phyloP scores from a whole-genome alignment of 139 green algal genomes.

The Closterium sp. region DNA sequence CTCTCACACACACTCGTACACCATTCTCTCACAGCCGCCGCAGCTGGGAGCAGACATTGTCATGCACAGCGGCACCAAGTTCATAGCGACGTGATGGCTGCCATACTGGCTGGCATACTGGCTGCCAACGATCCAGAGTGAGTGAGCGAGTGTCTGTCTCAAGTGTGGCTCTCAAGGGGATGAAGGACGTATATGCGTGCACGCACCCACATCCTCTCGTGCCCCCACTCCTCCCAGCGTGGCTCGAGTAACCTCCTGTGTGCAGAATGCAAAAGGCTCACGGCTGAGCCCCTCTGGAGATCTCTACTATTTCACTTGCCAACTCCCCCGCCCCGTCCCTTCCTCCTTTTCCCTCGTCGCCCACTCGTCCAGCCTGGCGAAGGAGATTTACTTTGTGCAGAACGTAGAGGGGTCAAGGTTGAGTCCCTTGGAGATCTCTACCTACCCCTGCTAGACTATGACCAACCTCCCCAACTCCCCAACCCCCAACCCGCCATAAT shows the following conservation, averaged over 20 bases:
- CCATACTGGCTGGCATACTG: conserved; percentile 60
- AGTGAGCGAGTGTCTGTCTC: too few relatives aligned
- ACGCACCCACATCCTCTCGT: not conserved
- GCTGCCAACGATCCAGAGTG: conserved; percentile 21
- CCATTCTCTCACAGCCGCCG: too few relatives aligned
- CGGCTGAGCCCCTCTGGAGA: conserved; percentile 78
- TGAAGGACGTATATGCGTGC: not conserved
- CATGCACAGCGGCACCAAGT: conserved; percentile 59
- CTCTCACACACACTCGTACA: too few relatives aligned
- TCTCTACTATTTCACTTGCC: not conserved
- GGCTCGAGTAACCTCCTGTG: conserved; percentile 71
- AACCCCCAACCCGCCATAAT: not conserved
- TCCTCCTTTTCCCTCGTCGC: not conserved
- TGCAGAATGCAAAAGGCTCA: conserved; percentile 89
- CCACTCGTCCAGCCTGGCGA: conserved; percentile 24
- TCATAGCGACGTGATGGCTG: not conserved
- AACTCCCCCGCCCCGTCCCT: not conserved
- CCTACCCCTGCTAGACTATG: not conserved
- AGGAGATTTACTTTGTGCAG: conserved; percentile 79
- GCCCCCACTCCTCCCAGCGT: conserved; percentile 6
- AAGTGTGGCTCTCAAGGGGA: too few relatives aligned
- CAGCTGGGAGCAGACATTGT: conserved; percentile 78
- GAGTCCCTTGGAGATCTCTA: conserved; percentile 77
- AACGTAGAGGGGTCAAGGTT: conserved; percentile 89
- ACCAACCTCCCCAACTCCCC: not conserved